Base-by-base conservation (phyloP, 441 rosid species). In the Manihot esculenta region DNA sequence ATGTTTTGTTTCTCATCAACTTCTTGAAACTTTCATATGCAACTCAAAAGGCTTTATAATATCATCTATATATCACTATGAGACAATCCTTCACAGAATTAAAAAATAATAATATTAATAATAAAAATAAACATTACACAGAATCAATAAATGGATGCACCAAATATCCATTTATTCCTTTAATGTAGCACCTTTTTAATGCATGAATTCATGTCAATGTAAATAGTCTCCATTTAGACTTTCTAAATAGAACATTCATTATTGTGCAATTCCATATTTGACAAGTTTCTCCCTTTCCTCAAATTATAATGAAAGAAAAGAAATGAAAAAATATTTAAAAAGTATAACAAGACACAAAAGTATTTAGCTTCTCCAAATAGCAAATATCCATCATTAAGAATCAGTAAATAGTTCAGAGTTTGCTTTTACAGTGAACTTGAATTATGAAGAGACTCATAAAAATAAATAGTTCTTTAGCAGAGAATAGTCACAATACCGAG, bases 401-500 rank as follows among this genome's bases (percentile, higher is more conserved):
- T n/a, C n/a, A n/a, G n/a, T n/a, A n/a, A n/a, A n/a, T n/a, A n/a
- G n/a, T n/a, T n/a, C n/a, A n/a, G n/a, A n/a, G n/a, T n/a, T n/a
- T n/a, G n/a, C n/a, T n/a, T n/a, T n/a, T n/a, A 61, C 8, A 9
- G 6, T 47, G 8, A 21, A 55, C 23, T 38, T 49, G 64, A 73
- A 55, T 27, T 35, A 60, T 35, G 15, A 18, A 42, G 30, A 23
- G 10, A 48, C 13, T n/a, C 54, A 50, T 35, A 67, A 27, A 15
- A 9, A 15, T 55, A 41, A 63, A 41, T 33, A 70, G 50, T 55
- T 64, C n/a, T 44, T 42, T 20, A 41, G 45, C 27, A 35, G 66
- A 38, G 57, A 35, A 35, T 35, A 35, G 41, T 7, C 41, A 76
- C 80, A 67, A 12, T 90, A 96, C 98, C 95, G 82, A 69, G 96